These are phyloP conservation scores for Cucumis cinereus DNA, from an alignment of 306 rosid species.

Conservation along the genomic window DNA sequence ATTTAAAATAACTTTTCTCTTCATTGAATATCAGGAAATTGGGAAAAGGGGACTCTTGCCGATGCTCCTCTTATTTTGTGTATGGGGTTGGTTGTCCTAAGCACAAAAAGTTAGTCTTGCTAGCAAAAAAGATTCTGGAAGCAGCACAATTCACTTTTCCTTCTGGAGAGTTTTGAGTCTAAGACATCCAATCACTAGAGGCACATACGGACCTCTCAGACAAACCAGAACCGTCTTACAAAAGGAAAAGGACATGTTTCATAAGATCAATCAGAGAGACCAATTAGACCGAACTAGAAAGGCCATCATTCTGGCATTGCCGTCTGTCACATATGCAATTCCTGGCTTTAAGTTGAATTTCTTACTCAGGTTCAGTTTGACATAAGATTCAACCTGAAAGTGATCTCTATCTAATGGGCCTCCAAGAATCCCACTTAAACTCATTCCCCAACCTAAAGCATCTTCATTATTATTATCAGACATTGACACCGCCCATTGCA, in stretches of 20 bases:
- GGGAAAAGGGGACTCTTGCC: neutral
- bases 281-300: slow-evolving; percentile 64
- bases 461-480: slow-evolving; percentile 68
- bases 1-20: neutral
- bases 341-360: slow-evolving; percentile 74
- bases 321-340: slow-evolving; percentile 38
- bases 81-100: too few relatives aligned
- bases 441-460: slow-evolving; percentile 69
- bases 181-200: neutral
- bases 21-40: neutral
- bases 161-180: neutral
- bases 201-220: neutral
- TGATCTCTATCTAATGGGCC: slow-evolving; percentile 28
- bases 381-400: slow-evolving; percentile 61
- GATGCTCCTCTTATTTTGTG: neutral
- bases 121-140: neutral
- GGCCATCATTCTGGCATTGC: slow-evolving; percentile 37
- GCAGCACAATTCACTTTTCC: neutral
- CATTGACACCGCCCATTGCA: slow-evolving; percentile 50
- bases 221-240: neutral
- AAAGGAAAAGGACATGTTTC: neutral
- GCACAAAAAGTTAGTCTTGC: neutral
- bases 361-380: slow-evolving; percentile 49
- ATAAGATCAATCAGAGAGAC: slow-evolving; percentile 35
- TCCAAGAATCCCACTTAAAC: slow-evolving; percentile 43